Percentiles rank a stretch among this genome's conserved stretches.
Evolutionary conservation across 1,284 basidiomycete genomes (phyloP).

Genomic region (Trichosporon ovoides): DNA sequence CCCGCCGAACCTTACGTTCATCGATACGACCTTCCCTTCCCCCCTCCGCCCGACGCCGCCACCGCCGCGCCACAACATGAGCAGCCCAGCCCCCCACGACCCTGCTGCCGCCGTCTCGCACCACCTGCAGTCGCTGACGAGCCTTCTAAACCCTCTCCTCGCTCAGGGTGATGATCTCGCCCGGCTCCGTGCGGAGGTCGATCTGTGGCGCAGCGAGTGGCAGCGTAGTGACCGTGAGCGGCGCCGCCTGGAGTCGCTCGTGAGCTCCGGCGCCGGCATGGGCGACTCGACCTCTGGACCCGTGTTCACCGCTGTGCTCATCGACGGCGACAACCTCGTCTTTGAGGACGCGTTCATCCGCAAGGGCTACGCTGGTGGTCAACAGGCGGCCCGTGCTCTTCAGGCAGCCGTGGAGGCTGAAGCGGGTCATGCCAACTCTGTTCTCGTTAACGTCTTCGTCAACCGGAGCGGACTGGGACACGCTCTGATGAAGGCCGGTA

Average conservation of each 20-base stretch:
- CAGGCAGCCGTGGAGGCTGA: conserved; percentile 16
- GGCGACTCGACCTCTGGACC: conserved; percentile 23
- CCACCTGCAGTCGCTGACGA: conserved; percentile 28
- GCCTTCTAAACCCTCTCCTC: conserved; percentile 25
- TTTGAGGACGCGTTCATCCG: conserved; percentile 31
- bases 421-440: not conserved
- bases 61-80: not conserved
- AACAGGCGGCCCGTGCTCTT: conserved; percentile 33
- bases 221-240: conserved; percentile 31
- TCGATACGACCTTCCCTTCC: conserved; percentile 15
- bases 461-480: conserved; percentile 39
- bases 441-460: conserved; percentile 39
- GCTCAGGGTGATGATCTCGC: conserved; percentile 31
- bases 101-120: conserved; percentile 18
- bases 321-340: conserved; percentile 44
- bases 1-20: conserved; percentile 8
- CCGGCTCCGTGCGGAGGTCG: conserved; percentile 40
- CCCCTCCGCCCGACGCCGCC: conserved; percentile 15
- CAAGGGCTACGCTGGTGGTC: conserved; percentile 37
- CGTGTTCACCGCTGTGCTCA: conserved; percentile 34
- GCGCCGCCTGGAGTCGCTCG: conserved; percentile 25
- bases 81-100: conserved; percentile 12
- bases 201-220: conserved; percentile 38
- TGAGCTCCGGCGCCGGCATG: conserved; percentile 13
- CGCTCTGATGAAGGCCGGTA: conserved; percentile 38